Conservation (phyloP, 371 early-diverging fungal genomes). For the Apophysomyces sp. region DNA sequence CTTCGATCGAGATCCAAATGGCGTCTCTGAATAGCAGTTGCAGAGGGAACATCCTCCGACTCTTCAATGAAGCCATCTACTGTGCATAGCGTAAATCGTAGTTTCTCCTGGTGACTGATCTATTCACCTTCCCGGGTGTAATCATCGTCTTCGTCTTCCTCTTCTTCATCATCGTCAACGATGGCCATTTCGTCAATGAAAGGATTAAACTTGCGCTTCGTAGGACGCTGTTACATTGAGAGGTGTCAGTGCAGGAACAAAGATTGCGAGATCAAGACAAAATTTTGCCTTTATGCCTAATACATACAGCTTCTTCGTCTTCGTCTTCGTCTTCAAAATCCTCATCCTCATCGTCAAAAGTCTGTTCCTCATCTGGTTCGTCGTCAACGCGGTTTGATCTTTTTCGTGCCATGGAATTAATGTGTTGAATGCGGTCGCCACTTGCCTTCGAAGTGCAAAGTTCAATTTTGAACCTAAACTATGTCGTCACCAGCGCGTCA, state of each 20-base stretch:
- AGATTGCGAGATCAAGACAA: neutral
- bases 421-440: neutral
- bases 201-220: slow-evolving; percentile 48
- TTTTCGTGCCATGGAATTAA: slow-evolving; percentile 7
- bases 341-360: slow-evolving; percentile 8
- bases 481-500: neutral
- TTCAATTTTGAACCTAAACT: neutral
- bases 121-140: slow-evolving; percentile 58
- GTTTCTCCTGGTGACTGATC: neutral
- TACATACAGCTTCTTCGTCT: slow-evolving; percentile 12
- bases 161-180: slow-evolving; percentile 69
- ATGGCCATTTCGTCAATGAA: slow-evolving; percentile 61
- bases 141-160: slow-evolving; percentile 66
- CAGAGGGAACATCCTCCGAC: slow-evolving; percentile 65
- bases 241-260: neutral
- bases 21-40: slow-evolving; percentile 48
- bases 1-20: slow-evolving; percentile 70
- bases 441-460: neutral
- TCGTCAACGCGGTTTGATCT: slow-evolving; percentile 9
- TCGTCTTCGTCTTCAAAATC: slow-evolving; percentile 23
- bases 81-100: neutral
- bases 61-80: slow-evolving; percentile 73
- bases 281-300: neutral
- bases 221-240: slow-evolving; percentile 27
- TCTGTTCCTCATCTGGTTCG: slow-evolving; percentile 18